Percentiles rank a stretch among this genome's conserved stretches.
Conservation (phyloP, 2,329 filamentous ascomycete genomes). For the Fusarium begoniae region DNA sequence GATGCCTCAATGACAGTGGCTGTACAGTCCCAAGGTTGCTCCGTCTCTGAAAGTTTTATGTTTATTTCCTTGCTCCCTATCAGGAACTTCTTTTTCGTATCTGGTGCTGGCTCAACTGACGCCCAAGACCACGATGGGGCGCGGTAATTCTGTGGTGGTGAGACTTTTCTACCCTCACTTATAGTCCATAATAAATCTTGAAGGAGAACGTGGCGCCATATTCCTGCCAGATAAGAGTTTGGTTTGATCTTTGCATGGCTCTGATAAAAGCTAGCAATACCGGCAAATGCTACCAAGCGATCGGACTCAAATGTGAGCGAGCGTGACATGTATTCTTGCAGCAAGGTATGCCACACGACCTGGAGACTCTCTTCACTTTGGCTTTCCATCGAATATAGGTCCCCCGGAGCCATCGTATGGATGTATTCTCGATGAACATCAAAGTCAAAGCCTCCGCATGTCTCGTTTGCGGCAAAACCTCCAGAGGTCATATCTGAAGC, state of each 20-base stretch:
- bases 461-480: constrained; percentile 26
- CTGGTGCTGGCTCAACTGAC: constrained; percentile 20
- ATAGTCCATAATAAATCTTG: constrained; percentile 20
- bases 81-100: not conserved
- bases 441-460: constrained; percentile 23
- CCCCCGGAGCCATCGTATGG: constrained; percentile 11
- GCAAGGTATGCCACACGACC: constrained; percentile 11
- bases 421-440: not conserved
- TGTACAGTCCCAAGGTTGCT: constrained; percentile 12
- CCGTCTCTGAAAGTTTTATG: not conserved
- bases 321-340: constrained; percentile 26
- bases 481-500: constrained; percentile 14
- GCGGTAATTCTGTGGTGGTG: constrained; percentile 26
- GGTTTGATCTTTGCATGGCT: not conserved
- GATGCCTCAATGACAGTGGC: constrained; percentile 10
- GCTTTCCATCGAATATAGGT: constrained; percentile 7
- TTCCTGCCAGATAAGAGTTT: constrained; percentile 23
- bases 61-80: constrained; percentile 11
- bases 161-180: constrained; percentile 25
- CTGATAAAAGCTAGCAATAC: constrained; percentile 24
- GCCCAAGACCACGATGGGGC: constrained; percentile 35
- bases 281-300: constrained; percentile 26
- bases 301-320: constrained; percentile 32
- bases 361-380: not conserved
- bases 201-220: constrained; percentile 25